phyloP scores from a whole-genome alignment of 2,329 filamentous ascomycete species.

The Claviceps sp. region DNA sequence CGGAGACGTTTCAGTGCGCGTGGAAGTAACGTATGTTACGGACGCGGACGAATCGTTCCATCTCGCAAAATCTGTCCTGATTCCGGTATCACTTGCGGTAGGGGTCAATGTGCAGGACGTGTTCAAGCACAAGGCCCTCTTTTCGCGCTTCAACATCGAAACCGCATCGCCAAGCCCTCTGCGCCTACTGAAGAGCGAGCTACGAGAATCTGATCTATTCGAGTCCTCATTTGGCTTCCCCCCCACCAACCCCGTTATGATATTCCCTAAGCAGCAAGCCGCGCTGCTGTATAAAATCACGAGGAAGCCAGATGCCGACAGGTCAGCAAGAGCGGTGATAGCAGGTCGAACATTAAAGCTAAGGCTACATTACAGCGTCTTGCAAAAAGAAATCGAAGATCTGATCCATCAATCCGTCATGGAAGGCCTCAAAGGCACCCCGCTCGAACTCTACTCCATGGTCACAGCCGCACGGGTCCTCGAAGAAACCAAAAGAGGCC shows the following conservation, averaged over 20 bases:
- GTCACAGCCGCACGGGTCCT: constrained; percentile 32
- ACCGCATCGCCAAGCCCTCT: constrained; percentile 66
- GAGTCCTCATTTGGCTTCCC: constrained; percentile 46
- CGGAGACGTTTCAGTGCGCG: constrained; percentile 53
- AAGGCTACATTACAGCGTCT: constrained; percentile 59
- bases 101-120: constrained; percentile 95
- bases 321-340: constrained; percentile 11
- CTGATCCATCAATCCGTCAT: constrained; percentile 31
- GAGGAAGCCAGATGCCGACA: constrained; percentile 32
- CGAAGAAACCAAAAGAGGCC: constrained; percentile 26
- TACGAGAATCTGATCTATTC: constrained; percentile 59
- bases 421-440: constrained; percentile 24
- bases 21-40: constrained; percentile 67
- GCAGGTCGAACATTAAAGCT: constrained; percentile 45
- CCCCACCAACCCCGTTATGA: constrained; percentile 39
- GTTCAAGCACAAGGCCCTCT: constrained; percentile 71
- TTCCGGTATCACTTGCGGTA: constrained; percentile 65
- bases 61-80: constrained; percentile 37
- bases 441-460: constrained; percentile 31
- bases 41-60: constrained; percentile 36
- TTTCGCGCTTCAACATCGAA: constrained; percentile 83
- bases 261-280: constrained; percentile 73
- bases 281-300: constrained; percentile 69
- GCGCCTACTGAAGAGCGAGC: constrained; percentile 54
- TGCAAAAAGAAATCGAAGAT: constrained; percentile 58